These are phyloP conservation scores for Rhododendron henanense DNA, from an alignment of 148 eudicot species.

Conservation along the genomic window DNA sequence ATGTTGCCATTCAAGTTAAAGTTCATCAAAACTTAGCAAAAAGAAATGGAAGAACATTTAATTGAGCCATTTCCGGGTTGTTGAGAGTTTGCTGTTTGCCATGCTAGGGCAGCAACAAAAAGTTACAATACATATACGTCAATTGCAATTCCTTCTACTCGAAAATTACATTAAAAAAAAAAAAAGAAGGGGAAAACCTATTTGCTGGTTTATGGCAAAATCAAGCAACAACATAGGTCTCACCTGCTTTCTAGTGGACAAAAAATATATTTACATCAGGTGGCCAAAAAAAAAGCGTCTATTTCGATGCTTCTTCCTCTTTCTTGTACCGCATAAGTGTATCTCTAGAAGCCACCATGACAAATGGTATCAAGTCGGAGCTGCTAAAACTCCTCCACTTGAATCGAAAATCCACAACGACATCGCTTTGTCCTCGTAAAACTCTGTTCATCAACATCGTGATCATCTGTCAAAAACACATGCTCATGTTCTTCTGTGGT, in stretches of 20 bases:
- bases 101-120: neutral
- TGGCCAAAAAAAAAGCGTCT: neutral
- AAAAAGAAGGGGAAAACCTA: neutral
- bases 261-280: neutral
- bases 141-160: neutral
- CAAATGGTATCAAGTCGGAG: neutral
- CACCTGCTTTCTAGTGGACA: neutral
- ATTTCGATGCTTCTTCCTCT: neutral
- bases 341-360: neutral
- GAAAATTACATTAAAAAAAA: neutral
- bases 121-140: neutral
- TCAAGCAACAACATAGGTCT: neutral
- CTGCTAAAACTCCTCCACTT: constrained; percentile 75
- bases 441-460: constrained; percentile 41
- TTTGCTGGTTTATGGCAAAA: neutral
- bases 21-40: neutral
- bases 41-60: neutral
- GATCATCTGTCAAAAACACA: constrained; percentile 49
- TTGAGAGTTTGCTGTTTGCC: neutral
- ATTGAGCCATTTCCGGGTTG: neutral
- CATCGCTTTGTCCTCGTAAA: constrained; percentile 49
- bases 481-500: constrained; percentile 59
- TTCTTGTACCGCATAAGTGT: neutral
- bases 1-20: neutral
- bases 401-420: constrained; percentile 71